These are phyloP conservation scores for Cicer arietinum DNA, from an alignment of 306 rosid genomes.

Conservation along the genomic window DNA sequence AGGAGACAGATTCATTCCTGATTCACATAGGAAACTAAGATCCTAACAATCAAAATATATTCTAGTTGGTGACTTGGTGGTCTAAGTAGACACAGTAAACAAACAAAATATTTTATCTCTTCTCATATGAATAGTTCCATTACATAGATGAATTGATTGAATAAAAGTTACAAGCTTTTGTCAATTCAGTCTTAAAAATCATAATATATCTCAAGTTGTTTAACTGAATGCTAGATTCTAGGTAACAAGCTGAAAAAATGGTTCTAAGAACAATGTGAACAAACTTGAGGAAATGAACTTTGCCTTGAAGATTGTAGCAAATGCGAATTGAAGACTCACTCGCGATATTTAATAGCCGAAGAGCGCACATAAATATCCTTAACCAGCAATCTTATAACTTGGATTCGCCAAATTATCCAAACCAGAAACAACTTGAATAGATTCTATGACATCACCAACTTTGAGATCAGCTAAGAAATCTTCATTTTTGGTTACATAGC, in stretches of 20 bases:
- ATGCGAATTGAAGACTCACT: slow-evolving; percentile 12
- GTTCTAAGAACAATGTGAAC: slow-evolving; percentile 32
- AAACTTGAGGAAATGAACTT: slow-evolving; percentile 18
- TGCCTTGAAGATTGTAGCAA: slow-evolving; percentile 29
- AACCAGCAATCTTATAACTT: slow-evolving; percentile 93
- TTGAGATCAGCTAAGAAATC: slow-evolving; percentile 90
- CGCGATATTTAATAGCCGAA: slow-evolving; percentile 25
- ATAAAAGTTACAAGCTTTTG: slow-evolving; percentile 40
- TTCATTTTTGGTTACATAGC: slow-evolving; percentile 84
- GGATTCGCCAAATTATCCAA: slow-evolving; percentile 88
- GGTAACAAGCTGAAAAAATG: slow-evolving; percentile 26
- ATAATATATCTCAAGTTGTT: slow-evolving; percentile 35
- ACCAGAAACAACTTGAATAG: slow-evolving; percentile 87
- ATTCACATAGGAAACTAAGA: too few relatives aligned
- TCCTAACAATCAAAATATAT: too few relatives aligned
- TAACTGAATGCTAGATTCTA: slow-evolving; percentile 38
- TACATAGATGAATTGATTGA: slow-evolving; percentile 36
- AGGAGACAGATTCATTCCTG: too few relatives aligned
- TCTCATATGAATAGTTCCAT: slow-evolving; percentile 18
- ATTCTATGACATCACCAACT: slow-evolving; percentile 96
- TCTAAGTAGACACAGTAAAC: background rate
- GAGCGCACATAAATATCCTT: slow-evolving; percentile 39
- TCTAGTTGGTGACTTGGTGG: too few relatives aligned
- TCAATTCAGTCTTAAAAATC: slow-evolving; percentile 9
- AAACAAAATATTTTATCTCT: background rate